Percentiles rank a stretch among this genome's conserved stretches.
Evolutionary conservation across 768 basidiomycete genomes (phyloP).

Genomic region (Mycena amicta): DNA sequence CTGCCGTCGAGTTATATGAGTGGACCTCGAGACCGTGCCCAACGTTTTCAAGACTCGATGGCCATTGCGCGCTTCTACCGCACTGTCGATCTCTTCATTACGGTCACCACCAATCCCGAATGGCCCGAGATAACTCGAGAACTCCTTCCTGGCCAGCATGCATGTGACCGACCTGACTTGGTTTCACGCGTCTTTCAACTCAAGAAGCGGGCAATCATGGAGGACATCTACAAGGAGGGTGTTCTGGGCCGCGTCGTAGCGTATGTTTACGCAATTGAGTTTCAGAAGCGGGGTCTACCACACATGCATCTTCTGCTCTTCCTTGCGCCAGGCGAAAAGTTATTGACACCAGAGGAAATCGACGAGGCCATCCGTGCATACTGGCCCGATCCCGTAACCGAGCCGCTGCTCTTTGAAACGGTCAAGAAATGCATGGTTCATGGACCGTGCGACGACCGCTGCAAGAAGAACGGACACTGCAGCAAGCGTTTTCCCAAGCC

Average conservation of each 20-base stretch:
- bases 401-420: slow-evolving; percentile 29
- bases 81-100: not conserved
- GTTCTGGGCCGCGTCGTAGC: slow-evolving; percentile 24
- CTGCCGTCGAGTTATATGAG: not conserved
- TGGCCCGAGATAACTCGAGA: slow-evolving; percentile 39
- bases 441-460: slow-evolving; percentile 35
- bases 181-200: slow-evolving; percentile 23
- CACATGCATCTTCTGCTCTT: slow-evolving; percentile 46
- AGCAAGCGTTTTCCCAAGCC: not conserved
- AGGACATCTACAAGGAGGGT: not conserved
- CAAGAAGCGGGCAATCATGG: not conserved
- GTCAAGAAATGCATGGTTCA: slow-evolving; percentile 46
- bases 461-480: not conserved
- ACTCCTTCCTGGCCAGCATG: slow-evolving; percentile 20
- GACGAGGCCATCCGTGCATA: slow-evolving; percentile 37
- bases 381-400: slow-evolving; percentile 33
- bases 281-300: slow-evolving; percentile 47
- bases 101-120: slow-evolving; percentile 30
- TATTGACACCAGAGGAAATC: slow-evolving; percentile 25
- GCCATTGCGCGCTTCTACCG: not conserved
- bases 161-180: not conserved
- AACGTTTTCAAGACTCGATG: slow-evolving; percentile 2
- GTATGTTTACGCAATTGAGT: slow-evolving; percentile 50
- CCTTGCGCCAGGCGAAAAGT: slow-evolving; percentile 19
- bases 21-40: not conserved